Evolutionary conservation across 1,139 yeast species (phyloP).

Genomic region (Taphrina deformans): DNA sequence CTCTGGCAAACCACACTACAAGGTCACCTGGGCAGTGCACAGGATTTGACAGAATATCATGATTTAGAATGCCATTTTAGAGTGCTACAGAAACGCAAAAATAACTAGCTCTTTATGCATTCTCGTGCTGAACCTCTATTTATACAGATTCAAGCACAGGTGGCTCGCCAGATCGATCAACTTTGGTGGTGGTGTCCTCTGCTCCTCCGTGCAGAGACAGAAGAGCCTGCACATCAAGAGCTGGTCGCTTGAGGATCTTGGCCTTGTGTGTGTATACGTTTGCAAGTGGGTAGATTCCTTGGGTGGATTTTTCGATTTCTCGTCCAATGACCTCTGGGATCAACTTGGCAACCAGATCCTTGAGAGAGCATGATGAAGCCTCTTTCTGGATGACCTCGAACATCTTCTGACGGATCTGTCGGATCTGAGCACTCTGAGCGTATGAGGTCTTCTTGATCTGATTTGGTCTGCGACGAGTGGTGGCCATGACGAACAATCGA

Average conservation of each 20-base stretch:
- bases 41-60: too few relatives aligned
- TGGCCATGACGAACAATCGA: conserved; percentile 85
- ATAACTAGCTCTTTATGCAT: background rate
- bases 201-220: conserved; percentile 86
- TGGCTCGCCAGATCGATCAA: conserved; percentile 74
- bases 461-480: conserved; percentile 88
- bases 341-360: conserved; percentile 84
- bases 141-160: conserved; percentile 83
- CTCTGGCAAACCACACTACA: too few relatives aligned
- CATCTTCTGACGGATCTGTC: conserved; percentile 84
- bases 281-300: conserved; percentile 82
- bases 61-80: conserved; percentile 9
- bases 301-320: conserved; percentile 84
- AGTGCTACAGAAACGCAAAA: conserved; percentile 19
- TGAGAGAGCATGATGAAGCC: conserved; percentile 78
- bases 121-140: conserved; percentile 9
- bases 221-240: conserved; percentile 84
- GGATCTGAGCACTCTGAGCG: conserved; percentile 87
- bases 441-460: conserved; percentile 88
- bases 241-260: conserved; percentile 86
- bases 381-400: conserved; percentile 81
- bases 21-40: too few relatives aligned
- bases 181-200: conserved; percentile 80
- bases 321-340: conserved; percentile 90
- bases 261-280: conserved; percentile 91